A percentile compares a stretch with the other conserved stretches of the same genome.
Conservation (phyloP, 306 rosid species). For the Pterocarpus macrocarpus region DNA sequence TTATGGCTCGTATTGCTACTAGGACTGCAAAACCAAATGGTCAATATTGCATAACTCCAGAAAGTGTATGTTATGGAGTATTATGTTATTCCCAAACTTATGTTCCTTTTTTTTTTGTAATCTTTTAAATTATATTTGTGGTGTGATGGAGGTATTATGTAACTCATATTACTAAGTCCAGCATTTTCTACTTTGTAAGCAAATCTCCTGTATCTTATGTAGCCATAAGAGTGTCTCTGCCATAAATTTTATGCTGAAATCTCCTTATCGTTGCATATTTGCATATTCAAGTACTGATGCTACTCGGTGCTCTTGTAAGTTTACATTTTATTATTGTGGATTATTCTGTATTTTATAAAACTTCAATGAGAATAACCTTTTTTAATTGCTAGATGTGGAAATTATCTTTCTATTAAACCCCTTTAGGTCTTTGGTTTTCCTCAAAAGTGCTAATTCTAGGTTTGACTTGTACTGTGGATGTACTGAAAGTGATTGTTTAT, state of each 20-base stretch:
- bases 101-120: background rate
- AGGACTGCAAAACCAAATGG: slow-evolving; percentile 96
- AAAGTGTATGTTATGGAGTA: slow-evolving; percentile 59
- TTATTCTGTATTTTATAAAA: background rate
- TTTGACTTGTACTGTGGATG: slow-evolving; percentile 27
- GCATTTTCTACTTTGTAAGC: background rate
- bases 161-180: background rate
- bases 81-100: slow-evolving; percentile 34
- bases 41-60: slow-evolving; percentile 79
- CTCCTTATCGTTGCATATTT: slow-evolving; percentile 24
- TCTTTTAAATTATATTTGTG: slow-evolving; percentile 28
- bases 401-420: background rate
- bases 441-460: slow-evolving; percentile 31
- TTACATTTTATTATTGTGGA: slow-evolving; percentile 17
- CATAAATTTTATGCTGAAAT: slow-evolving; percentile 39
- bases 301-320: slow-evolving; percentile 24
- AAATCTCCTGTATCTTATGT: slow-evolving; percentile 12
- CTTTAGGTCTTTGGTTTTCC: slow-evolving; percentile 35
- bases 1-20: slow-evolving; percentile 95
- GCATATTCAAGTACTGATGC: slow-evolving; percentile 36
- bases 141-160: slow-evolving; percentile 19
- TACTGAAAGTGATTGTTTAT: slow-evolving; percentile 15
- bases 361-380: slow-evolving; percentile 9
- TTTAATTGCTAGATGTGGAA: slow-evolving; percentile 16
- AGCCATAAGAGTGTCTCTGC: slow-evolving; percentile 8